A percentile compares a stretch with the other conserved stretches of the same genome.
phyloP scores from a whole-genome alignment of 2,329 filamentous ascomycete genomes.

The Colletotrichum nymphaeae region DNA sequence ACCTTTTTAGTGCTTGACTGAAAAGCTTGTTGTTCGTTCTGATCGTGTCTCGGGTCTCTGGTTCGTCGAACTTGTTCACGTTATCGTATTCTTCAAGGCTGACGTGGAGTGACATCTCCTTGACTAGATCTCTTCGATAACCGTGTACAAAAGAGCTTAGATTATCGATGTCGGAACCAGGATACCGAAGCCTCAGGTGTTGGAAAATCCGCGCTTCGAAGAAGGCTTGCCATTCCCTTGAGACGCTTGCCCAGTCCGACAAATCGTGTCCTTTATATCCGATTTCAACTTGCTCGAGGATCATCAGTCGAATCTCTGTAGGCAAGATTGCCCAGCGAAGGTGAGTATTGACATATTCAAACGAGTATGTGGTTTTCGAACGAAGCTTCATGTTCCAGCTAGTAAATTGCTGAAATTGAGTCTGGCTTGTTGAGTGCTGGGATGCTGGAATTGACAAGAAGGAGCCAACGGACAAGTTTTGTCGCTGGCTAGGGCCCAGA shows the following conservation, averaged over 20 bases:
- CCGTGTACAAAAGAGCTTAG: not conserved
- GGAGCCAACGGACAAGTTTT: too few species aligned
- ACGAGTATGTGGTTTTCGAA: not conserved
- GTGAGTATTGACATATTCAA: not conserved
- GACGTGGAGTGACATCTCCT: not conserved
- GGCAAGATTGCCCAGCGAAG: not conserved
- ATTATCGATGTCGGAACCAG: not conserved
- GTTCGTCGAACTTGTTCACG: not conserved
- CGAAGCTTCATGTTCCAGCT: slow-evolving; percentile 1
- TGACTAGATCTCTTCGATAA: not conserved
- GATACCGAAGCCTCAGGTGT: slow-evolving; percentile 1
- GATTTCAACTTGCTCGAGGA: not conserved
- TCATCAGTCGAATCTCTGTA: slow-evolving; percentile 7
- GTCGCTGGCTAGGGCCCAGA: too few species aligned
- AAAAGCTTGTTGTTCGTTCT: not conserved
- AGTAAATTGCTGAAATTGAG: too few species aligned
- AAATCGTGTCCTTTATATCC: not conserved
- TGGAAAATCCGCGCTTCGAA: slow-evolving; percentile 1
- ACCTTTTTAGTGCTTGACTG: not conserved
- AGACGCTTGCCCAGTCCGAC: not conserved
- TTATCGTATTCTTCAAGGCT: not conserved
- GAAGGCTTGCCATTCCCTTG: slow-evolving; percentile 12
- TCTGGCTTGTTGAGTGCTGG: too few species aligned
- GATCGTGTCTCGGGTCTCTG: not conserved
- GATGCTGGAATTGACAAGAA: too few species aligned